phyloP scores from a whole-genome alignment of 192 early-diverging fungal species.

The Entomortierella lignicola region DNA sequence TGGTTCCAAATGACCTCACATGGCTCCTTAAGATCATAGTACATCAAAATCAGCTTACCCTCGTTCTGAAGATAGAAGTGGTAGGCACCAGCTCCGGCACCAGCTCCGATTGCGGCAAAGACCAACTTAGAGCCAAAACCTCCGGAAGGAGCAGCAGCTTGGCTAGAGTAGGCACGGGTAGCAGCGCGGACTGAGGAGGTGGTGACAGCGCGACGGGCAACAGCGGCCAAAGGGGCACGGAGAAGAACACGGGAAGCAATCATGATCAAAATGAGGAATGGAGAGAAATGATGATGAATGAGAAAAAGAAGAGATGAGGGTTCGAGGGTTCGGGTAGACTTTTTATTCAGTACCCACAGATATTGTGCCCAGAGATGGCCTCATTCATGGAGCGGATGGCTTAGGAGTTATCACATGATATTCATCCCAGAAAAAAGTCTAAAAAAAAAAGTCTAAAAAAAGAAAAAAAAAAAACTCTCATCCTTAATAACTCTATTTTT shows the following conservation, averaged over 20 bases:
- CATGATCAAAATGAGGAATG: conserved; percentile 12
- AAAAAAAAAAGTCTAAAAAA: conserved; percentile 7
- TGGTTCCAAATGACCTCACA: too few relatives aligned
- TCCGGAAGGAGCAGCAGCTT: conserved; percentile 18
- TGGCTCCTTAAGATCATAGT: not conserved
- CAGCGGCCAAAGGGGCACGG: conserved; percentile 41
- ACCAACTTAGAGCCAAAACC: conserved; percentile 29
- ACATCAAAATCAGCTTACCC: conserved; percentile 23
- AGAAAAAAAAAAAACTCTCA: conserved; percentile 23
- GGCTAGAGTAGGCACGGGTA: conserved; percentile 34
- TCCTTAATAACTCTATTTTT: too few relatives aligned
- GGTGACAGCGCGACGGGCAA: conserved; percentile 32
- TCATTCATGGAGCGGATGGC: too few relatives aligned
- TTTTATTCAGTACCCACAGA: too few relatives aligned
- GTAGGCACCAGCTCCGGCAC: conserved; percentile 51
- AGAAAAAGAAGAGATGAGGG: conserved; percentile 4
- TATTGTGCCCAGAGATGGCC: too few relatives aligned
- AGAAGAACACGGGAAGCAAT: conserved; percentile 31
- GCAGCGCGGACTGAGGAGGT: conserved; percentile 27
- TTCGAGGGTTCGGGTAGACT: too few relatives aligned
- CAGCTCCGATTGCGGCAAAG: conserved; percentile 30
- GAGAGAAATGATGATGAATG: not conserved
- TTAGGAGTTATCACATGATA: not conserved
- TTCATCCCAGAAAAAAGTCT: not conserved
- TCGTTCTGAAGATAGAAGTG: conserved; percentile 30